These are phyloP conservation scores for Talaromyces adpressus DNA, from an alignment of 495 filamentous ascomycete species.

Conservation along the genomic window DNA sequence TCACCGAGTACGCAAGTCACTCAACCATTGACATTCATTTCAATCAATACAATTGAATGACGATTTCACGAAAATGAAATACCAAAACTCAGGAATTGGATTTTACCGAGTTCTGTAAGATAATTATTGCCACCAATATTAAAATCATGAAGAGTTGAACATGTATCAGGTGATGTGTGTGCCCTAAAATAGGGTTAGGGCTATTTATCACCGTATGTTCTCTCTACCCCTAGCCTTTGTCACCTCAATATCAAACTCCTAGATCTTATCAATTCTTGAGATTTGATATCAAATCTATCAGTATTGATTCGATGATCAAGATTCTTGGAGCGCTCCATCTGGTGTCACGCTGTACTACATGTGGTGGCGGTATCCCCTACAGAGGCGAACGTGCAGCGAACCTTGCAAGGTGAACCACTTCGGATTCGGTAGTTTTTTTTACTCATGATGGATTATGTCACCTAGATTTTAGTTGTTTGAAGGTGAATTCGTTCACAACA, in stretches of 20 bases:
- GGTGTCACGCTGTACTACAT: background rate
- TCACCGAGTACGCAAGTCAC: background rate
- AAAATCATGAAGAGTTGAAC: background rate
- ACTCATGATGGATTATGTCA: background rate
- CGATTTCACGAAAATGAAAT: constrained; percentile 1
- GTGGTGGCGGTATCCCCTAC: background rate
- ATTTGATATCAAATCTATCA: background rate
- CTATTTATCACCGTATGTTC: background rate
- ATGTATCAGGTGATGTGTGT: background rate
- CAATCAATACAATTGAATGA: background rate
- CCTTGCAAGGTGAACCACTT: background rate
- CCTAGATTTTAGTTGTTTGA: background rate
- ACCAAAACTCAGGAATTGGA: background rate
- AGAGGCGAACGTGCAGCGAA: background rate
- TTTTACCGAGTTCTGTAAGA: background rate
- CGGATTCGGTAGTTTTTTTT: background rate
- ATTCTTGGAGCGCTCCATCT: background rate
- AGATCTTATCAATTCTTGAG: background rate
- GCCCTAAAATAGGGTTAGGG: background rate
- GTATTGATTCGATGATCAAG: background rate
- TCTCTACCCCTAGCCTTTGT: background rate
- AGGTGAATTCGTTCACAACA: background rate
- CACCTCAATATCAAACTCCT: background rate
- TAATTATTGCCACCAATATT: background rate
- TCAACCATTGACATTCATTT: background rate